Conservation (phyloP, 352 stramenopile species). For the Globisporangium nunn region DNA sequence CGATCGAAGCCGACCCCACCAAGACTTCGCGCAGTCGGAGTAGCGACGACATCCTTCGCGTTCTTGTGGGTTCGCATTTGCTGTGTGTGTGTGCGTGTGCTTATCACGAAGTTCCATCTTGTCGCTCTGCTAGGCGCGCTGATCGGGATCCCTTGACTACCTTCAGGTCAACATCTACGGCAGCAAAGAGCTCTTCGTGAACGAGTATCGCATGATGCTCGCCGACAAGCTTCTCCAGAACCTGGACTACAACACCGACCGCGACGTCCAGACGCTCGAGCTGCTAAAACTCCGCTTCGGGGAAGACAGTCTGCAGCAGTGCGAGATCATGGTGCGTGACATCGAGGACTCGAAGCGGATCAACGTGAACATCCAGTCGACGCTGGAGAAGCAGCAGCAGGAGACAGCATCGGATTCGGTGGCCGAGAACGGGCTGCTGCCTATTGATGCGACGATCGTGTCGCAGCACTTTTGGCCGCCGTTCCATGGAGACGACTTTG, state of each 20-base stretch:
- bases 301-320: conserved; percentile 91
- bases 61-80: conserved; percentile 59
- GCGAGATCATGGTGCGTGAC: conserved; percentile 98
- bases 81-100: not conserved
- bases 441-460: conserved; percentile 91
- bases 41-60: conserved; percentile 94
- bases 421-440: not conserved
- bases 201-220: conserved; percentile 97
- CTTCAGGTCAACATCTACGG: conserved; percentile 94
- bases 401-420: not conserved
- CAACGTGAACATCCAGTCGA: conserved; percentile 83
- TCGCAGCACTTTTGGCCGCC: conserved; percentile 97
- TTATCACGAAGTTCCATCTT: not conserved
- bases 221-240: conserved; percentile 95
- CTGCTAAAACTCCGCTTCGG: conserved; percentile 96
- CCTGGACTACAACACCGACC: conserved; percentile 92
- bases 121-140: too few species aligned
- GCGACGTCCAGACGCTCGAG: conserved; percentile 93
- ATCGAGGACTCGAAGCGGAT: conserved; percentile 96
- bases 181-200: conserved; percentile 97
- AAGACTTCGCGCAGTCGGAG: conserved; percentile 73
- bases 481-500: conserved; percentile 90
- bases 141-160: not conserved
- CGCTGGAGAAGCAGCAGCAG: conserved; percentile 14
- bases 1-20: conserved; percentile 76